phyloP scores from a whole-genome alignment of 495 filamentous ascomycete species.

The Penicillium antarcticum region DNA sequence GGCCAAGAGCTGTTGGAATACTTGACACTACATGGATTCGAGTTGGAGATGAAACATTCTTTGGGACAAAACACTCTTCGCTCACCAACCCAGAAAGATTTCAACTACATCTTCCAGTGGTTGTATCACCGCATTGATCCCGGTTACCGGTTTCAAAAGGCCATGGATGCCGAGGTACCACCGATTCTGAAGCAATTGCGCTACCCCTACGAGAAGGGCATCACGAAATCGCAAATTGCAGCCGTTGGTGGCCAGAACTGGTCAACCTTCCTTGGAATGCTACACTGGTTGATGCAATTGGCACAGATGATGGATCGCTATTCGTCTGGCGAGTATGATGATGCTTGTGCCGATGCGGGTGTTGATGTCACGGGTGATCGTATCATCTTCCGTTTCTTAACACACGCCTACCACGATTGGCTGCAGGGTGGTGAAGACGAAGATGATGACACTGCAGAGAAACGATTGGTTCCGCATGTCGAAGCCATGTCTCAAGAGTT shows the following conservation, averaged over 20 bases:
- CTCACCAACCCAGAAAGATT: constrained; percentile 97
- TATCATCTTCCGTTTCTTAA: constrained; percentile 90
- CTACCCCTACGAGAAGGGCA: constrained; percentile 90
- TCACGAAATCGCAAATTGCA: constrained; percentile 90
- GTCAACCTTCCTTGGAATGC: constrained; percentile 85
- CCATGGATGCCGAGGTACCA: constrained; percentile 90
- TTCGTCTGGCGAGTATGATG: constrained; percentile 71
- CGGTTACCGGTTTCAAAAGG: constrained; percentile 83
- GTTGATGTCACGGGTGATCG: constrained; percentile 83
- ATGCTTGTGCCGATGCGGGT: constrained; percentile 81
- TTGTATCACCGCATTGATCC: constrained; percentile 94
- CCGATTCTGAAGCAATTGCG: constrained; percentile 86
- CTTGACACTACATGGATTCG: constrained; percentile 84
- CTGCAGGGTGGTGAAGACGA: constrained; percentile 75
- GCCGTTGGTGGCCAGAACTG: constrained; percentile 96
- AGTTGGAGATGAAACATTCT: constrained; percentile 93
- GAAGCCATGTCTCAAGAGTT: constrained; percentile 88
- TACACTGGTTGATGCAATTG: constrained; percentile 99
- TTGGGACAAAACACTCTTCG: constrained; percentile 82
- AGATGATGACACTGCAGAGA: constrained; percentile 74
- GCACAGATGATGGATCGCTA: constrained; percentile 87
- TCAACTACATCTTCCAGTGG: constrained; percentile 95
- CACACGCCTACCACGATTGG: constrained; percentile 89
- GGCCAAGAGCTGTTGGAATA: constrained; percentile 90
- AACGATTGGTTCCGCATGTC: constrained; percentile 75